phyloP scores from a whole-genome alignment of 2,329 filamentous ascomycete species.

The Arthroderma uncinatum region DNA sequence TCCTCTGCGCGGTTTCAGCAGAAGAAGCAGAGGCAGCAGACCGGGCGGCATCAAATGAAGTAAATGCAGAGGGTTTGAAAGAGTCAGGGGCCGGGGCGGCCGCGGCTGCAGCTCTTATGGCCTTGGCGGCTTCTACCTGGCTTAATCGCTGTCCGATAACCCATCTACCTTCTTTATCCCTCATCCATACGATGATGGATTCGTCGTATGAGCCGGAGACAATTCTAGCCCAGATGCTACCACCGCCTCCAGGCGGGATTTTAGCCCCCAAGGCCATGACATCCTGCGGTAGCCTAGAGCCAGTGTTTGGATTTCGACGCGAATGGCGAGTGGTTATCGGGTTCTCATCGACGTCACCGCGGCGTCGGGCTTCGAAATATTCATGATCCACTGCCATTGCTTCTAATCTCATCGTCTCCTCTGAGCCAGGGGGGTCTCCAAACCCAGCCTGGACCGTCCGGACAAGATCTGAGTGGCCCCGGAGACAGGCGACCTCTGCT shows the following conservation, averaged over 20 bases:
- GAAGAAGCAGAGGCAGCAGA: neutral
- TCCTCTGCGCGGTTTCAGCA: neutral
- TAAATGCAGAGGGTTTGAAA: too few relatives aligned
- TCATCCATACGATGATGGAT: constrained; percentile 88
- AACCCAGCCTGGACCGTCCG: constrained; percentile 93
- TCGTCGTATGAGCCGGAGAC: constrained; percentile 96
- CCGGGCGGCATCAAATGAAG: neutral
- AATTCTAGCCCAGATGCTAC: constrained; percentile 82
- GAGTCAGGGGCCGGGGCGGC: too few relatives aligned
- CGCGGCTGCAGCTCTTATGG: constrained; percentile 16
- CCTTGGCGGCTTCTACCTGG: constrained; percentile 45
- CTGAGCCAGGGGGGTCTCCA: constrained; percentile 72
- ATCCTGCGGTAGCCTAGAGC: constrained; percentile 62
- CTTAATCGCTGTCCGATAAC: constrained; percentile 61
- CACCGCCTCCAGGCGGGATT: constrained; percentile 80
- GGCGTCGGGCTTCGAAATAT: constrained; percentile 51
- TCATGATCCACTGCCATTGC: constrained; percentile 61
- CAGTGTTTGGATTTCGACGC: constrained; percentile 51
- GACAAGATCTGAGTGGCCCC: constrained; percentile 72
- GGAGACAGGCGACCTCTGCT: constrained; percentile 78
- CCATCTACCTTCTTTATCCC: constrained; percentile 77
- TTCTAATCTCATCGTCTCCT: constrained; percentile 60
- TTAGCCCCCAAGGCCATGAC: constrained; percentile 69
- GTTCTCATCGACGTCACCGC: constrained; percentile 34
- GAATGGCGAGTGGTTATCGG: constrained; percentile 43